Evolutionary conservation across 2,329 filamentous ascomycete genomes (phyloP).

Genomic region (Dactylonectria estremocensis): DNA sequence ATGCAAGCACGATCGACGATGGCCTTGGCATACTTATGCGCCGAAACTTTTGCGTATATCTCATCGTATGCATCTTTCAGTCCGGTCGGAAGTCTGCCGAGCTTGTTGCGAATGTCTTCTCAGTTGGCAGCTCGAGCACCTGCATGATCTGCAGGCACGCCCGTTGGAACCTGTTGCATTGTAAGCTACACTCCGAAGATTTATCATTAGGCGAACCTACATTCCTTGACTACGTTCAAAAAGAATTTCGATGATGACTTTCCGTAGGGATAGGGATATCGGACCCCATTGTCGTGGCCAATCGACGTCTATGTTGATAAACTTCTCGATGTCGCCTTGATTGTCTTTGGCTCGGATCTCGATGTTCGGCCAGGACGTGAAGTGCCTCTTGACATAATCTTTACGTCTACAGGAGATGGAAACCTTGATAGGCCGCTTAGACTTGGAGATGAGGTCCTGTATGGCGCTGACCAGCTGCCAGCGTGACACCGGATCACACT

Average conservation of each 20-base stretch:
- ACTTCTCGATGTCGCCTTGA: constrained; percentile 14
- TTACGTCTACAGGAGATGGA: constrained; percentile 8
- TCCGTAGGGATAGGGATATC: not conserved
- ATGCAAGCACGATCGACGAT: constrained; percentile 1
- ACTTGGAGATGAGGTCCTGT: not conserved
- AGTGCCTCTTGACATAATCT: not conserved
- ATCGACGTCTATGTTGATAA: constrained; percentile 1
- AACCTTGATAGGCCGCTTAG: not conserved
- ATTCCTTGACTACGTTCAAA: constrained; percentile 1
- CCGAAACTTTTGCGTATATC: not conserved
- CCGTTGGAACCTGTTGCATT: constrained; percentile 9
- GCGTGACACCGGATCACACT: not conserved
- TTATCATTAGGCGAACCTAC: not conserved
- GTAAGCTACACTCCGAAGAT: not conserved
- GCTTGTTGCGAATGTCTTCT: constrained; percentile 1
- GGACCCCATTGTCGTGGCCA: not conserved
- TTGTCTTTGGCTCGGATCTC: constrained; percentile 5
- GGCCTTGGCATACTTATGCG: not conserved
- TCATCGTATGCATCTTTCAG: constrained; percentile 20
- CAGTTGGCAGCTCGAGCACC: constrained; percentile 1
- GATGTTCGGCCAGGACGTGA: not conserved
- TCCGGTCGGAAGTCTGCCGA: constrained; percentile 1
- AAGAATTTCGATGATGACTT: not conserved
- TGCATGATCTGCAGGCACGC: constrained; percentile 10
- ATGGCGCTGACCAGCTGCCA: not conserved